Evolutionary conservation across 371 early-diverging fungal species (phyloP).

Genomic region (Synchytrium microbalum): DNA sequence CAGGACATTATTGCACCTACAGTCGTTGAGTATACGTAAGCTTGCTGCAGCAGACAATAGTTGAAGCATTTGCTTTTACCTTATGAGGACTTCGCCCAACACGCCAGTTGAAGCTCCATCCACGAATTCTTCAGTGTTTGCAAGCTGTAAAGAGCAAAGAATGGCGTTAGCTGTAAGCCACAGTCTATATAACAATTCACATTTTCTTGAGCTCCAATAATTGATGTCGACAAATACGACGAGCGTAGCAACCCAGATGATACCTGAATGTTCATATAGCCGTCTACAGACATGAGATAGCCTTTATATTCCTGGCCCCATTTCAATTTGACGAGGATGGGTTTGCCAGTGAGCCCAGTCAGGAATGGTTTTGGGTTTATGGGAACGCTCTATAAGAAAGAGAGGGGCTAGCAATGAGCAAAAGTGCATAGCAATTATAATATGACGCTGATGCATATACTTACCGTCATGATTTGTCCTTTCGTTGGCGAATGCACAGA

Average conservation of each 20-base stretch:
- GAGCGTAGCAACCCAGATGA: neutral
- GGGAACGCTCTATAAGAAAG: slow-evolving; percentile 60
- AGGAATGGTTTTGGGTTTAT: slow-evolving; percentile 97
- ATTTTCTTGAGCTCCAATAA: slow-evolving; percentile 6
- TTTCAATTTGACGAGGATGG: slow-evolving; percentile 87
- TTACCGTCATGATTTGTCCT: too few species aligned
- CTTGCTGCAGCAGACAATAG: slow-evolving; percentile 25
- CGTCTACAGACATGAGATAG: slow-evolving; percentile 80
- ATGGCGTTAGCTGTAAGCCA: neutral
- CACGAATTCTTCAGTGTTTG: slow-evolving; percentile 88
- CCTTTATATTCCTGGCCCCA: slow-evolving; percentile 98
- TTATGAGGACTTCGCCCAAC: slow-evolving; percentile 88
- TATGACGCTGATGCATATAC: too few species aligned
- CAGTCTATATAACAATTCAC: slow-evolving; percentile 6
- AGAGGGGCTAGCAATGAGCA: neutral
- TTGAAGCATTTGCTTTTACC: slow-evolving; percentile 35
- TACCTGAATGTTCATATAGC: slow-evolving; percentile 96
- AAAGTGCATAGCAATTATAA: too few species aligned
- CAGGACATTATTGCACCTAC: slow-evolving; percentile 73
- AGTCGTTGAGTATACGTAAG: neutral
- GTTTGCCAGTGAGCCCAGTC: slow-evolving; percentile 83
- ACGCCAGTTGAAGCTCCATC: slow-evolving; percentile 84
- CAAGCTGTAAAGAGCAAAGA: slow-evolving; percentile 50
- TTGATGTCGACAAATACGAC: neutral
- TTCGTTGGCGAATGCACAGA: too few species aligned